phyloP scores from a whole-genome alignment of 805 yeast species.

The Priceomyces castillae region DNA sequence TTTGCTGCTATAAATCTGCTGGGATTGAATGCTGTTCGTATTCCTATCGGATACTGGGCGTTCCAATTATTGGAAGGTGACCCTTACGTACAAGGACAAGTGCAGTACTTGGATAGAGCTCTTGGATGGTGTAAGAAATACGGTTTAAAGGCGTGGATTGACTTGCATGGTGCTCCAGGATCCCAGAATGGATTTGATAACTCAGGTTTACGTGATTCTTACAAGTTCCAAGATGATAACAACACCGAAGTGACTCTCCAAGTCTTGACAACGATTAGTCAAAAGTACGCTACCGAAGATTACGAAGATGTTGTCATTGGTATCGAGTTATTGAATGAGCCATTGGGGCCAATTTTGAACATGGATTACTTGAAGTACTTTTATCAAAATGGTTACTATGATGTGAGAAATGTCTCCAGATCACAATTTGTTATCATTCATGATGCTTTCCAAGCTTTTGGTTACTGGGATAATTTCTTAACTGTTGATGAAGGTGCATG shows the following conservation, averaged over 20 bases:
- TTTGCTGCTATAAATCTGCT: conserved; percentile 53
- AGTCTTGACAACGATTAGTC: conserved; percentile 53
- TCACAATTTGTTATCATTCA: conserved; percentile 64
- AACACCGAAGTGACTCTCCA: conserved; percentile 54
- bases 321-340: conserved; percentile 85
- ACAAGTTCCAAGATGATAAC: conserved; percentile 53
- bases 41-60: conserved; percentile 97
- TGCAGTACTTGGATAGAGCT: conserved; percentile 68
- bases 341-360: conserved; percentile 70
- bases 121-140: conserved; percentile 67
- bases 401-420: conserved; percentile 55
- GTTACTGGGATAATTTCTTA: conserved; percentile 64
- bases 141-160: conserved; percentile 79
- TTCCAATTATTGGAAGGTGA: conserved; percentile 59
- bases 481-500: conserved; percentile 27
- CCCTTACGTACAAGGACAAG: conserved; percentile 87
- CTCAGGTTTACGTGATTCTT: conserved; percentile 74
- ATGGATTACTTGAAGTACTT: conserved; percentile 57
- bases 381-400: conserved; percentile 60
- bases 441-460: conserved; percentile 69
- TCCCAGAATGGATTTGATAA: conserved; percentile 96
- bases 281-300: conserved; percentile 59
- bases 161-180: conserved; percentile 95
- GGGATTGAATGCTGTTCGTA: conserved; percentile 83
- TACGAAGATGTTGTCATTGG: conserved; percentile 77